Evolutionary conservation across 345 rosid species (phyloP).

Genomic region (Brassica cretica): DNA sequence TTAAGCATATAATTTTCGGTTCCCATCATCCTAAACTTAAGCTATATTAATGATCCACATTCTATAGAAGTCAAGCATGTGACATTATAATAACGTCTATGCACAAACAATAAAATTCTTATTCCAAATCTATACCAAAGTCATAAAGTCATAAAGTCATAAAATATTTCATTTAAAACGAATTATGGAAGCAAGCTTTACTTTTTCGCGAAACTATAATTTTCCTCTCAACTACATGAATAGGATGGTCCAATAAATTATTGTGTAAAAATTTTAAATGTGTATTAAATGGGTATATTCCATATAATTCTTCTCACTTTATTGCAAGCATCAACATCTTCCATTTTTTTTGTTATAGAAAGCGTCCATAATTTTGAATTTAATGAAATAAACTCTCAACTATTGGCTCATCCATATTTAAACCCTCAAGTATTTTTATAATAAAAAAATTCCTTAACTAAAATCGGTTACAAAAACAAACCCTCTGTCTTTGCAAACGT

Average conservation of each 20-base stretch:
- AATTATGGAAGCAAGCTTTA: slow-evolving; percentile 31
- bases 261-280: background rate
- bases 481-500: too few species aligned
- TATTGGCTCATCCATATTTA: too few species aligned
- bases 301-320: slow-evolving; percentile 7
- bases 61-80: slow-evolving; percentile 40
- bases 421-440: too few species aligned
- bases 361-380: background rate
- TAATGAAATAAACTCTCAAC: too few species aligned
- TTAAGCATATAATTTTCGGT: slow-evolving; percentile 16
- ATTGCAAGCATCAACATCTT: slow-evolving; percentile 28
- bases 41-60: slow-evolving; percentile 44
- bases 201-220: slow-evolving; percentile 22
- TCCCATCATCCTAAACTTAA: slow-evolving; percentile 24
- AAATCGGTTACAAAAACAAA: too few species aligned
- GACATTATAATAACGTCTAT: slow-evolving; percentile 25
- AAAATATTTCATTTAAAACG: background rate
- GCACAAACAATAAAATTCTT: slow-evolving; percentile 20
- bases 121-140: slow-evolving; percentile 9
- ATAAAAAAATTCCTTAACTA: too few species aligned
- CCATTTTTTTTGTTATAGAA: background rate
- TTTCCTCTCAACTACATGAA: slow-evolving; percentile 24
- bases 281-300: slow-evolving; percentile 1
- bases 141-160: background rate
- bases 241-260: slow-evolving; percentile 39